Conservation (phyloP, 805 yeast genomes). For the Zygotorulaspora chibaensis region DNA sequence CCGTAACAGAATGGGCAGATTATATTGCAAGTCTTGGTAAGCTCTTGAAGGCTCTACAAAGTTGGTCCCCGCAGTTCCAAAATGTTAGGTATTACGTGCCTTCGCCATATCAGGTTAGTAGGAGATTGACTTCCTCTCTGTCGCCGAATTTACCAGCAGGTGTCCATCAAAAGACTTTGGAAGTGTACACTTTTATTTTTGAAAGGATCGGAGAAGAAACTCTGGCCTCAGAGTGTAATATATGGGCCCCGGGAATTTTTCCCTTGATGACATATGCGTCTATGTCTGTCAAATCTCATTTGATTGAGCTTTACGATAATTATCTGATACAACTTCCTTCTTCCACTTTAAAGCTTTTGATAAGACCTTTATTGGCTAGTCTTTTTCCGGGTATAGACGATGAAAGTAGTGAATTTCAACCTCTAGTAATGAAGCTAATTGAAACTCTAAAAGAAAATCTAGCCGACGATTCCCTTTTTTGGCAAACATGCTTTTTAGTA, state of each 20-base stretch:
- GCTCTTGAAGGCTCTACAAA: constrained; percentile 65
- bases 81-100: constrained; percentile 58
- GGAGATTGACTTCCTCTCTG: constrained; percentile 70
- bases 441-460: constrained; percentile 55
- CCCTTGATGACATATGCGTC: constrained; percentile 87
- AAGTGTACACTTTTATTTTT: constrained; percentile 69
- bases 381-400: constrained; percentile 89
- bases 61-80: constrained; percentile 39
- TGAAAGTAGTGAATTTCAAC: constrained; percentile 79
- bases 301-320: constrained; percentile 57
- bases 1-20: constrained; percentile 96
- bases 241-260: constrained; percentile 91
- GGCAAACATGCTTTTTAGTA: constrained; percentile 77
- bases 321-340: constrained; percentile 53
- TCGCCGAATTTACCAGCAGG: constrained; percentile 87
- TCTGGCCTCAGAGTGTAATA: constrained; percentile 50
- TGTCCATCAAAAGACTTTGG: constrained; percentile 85
- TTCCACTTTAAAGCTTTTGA: constrained; percentile 45
- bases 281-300: constrained; percentile 77
- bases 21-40: constrained; percentile 84
- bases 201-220: constrained; percentile 52
- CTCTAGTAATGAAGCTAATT: constrained; percentile 53
- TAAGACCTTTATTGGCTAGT: constrained; percentile 68
- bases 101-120: constrained; percentile 58
- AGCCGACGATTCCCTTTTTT: constrained; percentile 68